Conservation (phyloP, 192 early-diverging fungal genomes). For the Gryganskiella cystojenkinii region DNA sequence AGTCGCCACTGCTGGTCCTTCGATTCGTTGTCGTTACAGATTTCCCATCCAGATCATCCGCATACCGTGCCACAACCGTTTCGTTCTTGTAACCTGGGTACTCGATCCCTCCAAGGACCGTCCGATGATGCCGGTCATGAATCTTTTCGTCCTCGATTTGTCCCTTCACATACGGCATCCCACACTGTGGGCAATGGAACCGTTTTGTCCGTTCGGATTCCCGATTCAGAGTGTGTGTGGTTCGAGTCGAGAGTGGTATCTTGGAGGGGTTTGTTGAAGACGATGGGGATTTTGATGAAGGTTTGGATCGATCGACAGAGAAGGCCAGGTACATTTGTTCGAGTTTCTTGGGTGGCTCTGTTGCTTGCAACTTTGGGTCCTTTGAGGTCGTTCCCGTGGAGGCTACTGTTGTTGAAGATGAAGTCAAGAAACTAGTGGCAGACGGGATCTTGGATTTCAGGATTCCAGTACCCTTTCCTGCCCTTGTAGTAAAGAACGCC, state of each 20-base stretch:
- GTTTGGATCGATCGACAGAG: conserved; percentile 26
- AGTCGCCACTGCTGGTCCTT: not conserved
- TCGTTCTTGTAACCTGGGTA: conserved; percentile 61
- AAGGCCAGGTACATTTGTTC: conserved; percentile 44
- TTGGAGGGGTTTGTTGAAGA: conserved; percentile 1
- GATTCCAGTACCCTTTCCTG: conserved; percentile 40
- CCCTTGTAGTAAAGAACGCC: conserved; percentile 18
- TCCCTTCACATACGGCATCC: conserved; percentile 58
- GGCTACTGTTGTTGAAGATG: not conserved
- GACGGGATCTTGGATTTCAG: conserved; percentile 6
- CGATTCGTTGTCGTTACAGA: no score
- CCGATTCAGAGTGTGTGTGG: conserved; percentile 27
- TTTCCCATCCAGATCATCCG: conserved; percentile 5
- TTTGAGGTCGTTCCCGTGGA: not conserved
- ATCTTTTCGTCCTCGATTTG: conserved; percentile 52
- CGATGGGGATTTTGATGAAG: not conserved
- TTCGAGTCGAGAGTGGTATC: not conserved
- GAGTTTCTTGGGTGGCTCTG: conserved; percentile 27
- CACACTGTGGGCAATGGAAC: conserved; percentile 55
- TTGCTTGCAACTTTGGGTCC: not conserved
- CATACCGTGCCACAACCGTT: conserved; percentile 37
- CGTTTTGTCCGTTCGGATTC: conserved; percentile 40
- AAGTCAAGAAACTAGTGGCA: not conserved
- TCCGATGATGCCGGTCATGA: conserved; percentile 56
- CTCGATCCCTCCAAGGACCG: conserved; percentile 50